These are phyloP conservation scores for Paramyrothecium roridum DNA, from an alignment of 2,329 filamentous ascomycete genomes.

Conservation along the genomic window DNA sequence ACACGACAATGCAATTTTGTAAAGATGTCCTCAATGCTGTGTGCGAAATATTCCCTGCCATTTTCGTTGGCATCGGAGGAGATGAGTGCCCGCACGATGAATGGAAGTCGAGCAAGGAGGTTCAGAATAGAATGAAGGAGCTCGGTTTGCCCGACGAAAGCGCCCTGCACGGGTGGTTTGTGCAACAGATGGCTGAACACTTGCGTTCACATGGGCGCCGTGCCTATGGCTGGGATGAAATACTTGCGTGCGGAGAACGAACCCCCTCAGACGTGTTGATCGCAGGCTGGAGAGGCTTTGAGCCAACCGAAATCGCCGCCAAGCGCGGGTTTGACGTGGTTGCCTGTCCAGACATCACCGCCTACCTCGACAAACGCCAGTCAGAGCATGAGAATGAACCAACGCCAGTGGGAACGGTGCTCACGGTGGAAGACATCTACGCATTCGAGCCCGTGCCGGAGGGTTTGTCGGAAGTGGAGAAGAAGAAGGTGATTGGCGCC, in stretches of 20 bases:
- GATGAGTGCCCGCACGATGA: constrained; percentile 14
- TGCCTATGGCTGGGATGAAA: constrained; percentile 13
- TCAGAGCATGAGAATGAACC: constrained; percentile 12
- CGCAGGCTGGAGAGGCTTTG: constrained; percentile 11
- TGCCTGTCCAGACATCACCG: constrained; percentile 9
- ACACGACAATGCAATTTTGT: constrained; percentile 10
- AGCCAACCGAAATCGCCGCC: constrained; percentile 10
- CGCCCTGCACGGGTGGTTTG: constrained; percentile 12
- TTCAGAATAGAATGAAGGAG: constrained; percentile 7
- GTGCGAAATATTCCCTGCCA: constrained; percentile 9
- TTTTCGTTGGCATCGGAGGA: constrained; percentile 10
- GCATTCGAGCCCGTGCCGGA: constrained; percentile 8
- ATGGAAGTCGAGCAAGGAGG: constrained; percentile 8
- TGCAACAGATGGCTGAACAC: constrained; percentile 10
- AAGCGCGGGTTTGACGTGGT: constrained; percentile 11
- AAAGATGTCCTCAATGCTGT: constrained; percentile 10
- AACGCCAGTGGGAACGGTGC: constrained; percentile 8
- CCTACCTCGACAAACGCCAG: constrained; percentile 13
- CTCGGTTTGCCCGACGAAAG: constrained; percentile 9
- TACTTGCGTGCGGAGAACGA: constrained; percentile 8
- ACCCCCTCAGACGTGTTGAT: constrained; percentile 6
- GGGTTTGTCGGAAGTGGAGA: constrained; percentile 5
- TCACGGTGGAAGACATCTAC: constrained; percentile 10
- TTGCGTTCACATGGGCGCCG: constrained; percentile 8
- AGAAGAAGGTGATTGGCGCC: constrained; percentile 8